Base-by-base conservation (phyloP, 139 green algal species). In the Tetraselmis striata region DNA sequence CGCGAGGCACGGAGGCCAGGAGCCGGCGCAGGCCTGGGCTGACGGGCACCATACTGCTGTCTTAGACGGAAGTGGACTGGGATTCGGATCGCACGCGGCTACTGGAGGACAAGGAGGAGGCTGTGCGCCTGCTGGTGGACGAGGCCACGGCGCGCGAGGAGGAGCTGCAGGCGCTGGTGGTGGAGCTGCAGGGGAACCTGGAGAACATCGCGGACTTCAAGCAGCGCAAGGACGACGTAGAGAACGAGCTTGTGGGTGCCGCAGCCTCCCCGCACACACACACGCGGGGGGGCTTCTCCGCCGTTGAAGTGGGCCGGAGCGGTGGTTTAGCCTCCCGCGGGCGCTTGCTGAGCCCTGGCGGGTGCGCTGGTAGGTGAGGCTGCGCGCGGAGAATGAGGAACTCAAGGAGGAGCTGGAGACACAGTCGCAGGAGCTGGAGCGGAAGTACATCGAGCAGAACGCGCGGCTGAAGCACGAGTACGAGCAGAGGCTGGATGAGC, bases 401-500 rank as follows among this genome's bases (percentile, higher is more conserved):
- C 84, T 94, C 27, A 82, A 87, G 28, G 88, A 91, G 59, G 86
- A 89, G 29, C 81, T 92, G 78, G 87, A 94, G 28, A 81, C 83
- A 11, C 79, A 88, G 45, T 83, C 88, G 0, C 76, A 83, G 32
- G 88, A 95, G 83, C 82, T 93, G 74, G 91, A 94, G 88, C 87
- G 89, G 77, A 91, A 92, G 45, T 95, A 94, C 84, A 86, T 93
- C 23, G 91, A 93, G 82, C 84, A 92, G 67, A 91, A 90, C 80
- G 87, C 84, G 0, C 88, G 87, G 84, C 86, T 92, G 85, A 85
- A 89, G 22, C 92, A 93, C 78, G 92, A 96, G 83, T 94, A 90
- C 83, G 93, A 97, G 85, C 85, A 91, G 85, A 80, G 83, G 79
- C 77, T 94, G 30, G 91, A 94, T 80, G 90, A 94, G 84, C 82